These are phyloP conservation scores for Sarocladium strictum DNA, from an alignment of 2,329 filamentous ascomycete genomes.

Conservation along the genomic window DNA sequence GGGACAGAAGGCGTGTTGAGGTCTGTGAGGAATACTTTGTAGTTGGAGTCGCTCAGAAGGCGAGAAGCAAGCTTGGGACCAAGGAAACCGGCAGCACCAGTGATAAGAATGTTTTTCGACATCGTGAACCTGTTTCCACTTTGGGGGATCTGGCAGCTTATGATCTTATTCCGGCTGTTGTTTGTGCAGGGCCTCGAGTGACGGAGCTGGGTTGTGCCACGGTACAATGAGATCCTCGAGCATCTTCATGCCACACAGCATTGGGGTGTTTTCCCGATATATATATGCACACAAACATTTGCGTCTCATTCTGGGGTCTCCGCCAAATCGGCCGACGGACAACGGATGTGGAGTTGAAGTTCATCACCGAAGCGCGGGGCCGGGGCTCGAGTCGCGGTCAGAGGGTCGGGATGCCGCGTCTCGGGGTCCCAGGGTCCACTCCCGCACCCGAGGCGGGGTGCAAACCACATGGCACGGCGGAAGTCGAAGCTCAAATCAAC, in stretches of 20 bases:
- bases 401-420: neutral
- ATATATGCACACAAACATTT: neutral
- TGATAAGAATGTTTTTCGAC: conserved; percentile 45
- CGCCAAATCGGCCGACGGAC: neutral
- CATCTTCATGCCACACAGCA: too few species aligned
- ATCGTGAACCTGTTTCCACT: neutral
- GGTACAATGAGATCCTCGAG: too few species aligned
- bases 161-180: too few species aligned
- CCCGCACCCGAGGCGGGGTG: neutral
- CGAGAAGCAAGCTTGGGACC: conserved; percentile 52
- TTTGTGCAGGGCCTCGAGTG: too few species aligned
- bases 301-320: neutral
- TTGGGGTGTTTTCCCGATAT: too few species aligned
- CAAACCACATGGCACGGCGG: neutral
- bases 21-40: conserved; percentile 47
- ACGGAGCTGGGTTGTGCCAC: too few species aligned
- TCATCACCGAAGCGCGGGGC: neutral
- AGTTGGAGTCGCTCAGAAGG: conserved; percentile 34
- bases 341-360: neutral
- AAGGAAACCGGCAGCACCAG: conserved; percentile 56
- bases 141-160: too few species aligned
- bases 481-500: too few species aligned
- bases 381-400: conserved; percentile 1
- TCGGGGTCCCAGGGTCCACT: neutral
- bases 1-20: conserved; percentile 45